Conservation (phyloP, 768 basidiomycete genomes). For the Fibroporia radiculosa region DNA sequence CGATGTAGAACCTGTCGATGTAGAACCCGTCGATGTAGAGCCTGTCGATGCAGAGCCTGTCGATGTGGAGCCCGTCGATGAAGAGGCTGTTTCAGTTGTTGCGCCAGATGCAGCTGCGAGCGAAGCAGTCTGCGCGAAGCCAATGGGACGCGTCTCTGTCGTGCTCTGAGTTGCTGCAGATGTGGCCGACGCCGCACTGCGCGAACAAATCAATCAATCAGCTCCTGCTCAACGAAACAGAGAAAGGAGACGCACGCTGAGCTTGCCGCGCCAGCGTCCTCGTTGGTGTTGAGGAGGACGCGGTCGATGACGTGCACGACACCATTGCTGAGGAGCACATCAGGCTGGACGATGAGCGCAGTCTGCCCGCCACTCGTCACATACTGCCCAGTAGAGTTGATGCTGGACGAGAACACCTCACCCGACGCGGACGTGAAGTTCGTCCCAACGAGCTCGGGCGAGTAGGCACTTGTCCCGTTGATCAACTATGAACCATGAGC, state of each 20-base stretch:
- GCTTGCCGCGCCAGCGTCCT: slow-evolving; percentile 36
- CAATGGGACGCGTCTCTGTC: slow-evolving; percentile 36
- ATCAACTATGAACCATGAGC: slow-evolving; percentile 22
- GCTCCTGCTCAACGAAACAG: not conserved
- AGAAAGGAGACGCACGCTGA: slow-evolving; percentile 39
- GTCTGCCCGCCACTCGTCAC: slow-evolving; percentile 40
- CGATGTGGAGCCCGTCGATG: no score
- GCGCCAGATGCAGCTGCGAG: slow-evolving; percentile 5
- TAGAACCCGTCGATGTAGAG: no score
- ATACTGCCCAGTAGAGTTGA: slow-evolving; percentile 52
- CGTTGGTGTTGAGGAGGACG: slow-evolving; percentile 40
- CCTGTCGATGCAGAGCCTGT: no score
- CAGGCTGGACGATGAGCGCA: slow-evolving; percentile 48
- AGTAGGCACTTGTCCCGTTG: slow-evolving; percentile 64
- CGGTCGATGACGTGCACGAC: slow-evolving; percentile 58
- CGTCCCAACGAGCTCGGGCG: slow-evolving; percentile 34
- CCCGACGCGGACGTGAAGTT: slow-evolving; percentile 51
- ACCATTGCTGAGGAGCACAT: slow-evolving; percentile 59
- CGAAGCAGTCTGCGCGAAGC: slow-evolving; percentile 17
- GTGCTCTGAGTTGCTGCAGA: slow-evolving; percentile 31
- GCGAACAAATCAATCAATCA: not conserved
- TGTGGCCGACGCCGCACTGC: slow-evolving; percentile 40
- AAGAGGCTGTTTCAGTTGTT: no score
- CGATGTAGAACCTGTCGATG: no score
- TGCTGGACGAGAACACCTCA: slow-evolving; percentile 38